Conservation (phyloP, 192 early-diverging fungal species). For the Coemansia sp. region DNA sequence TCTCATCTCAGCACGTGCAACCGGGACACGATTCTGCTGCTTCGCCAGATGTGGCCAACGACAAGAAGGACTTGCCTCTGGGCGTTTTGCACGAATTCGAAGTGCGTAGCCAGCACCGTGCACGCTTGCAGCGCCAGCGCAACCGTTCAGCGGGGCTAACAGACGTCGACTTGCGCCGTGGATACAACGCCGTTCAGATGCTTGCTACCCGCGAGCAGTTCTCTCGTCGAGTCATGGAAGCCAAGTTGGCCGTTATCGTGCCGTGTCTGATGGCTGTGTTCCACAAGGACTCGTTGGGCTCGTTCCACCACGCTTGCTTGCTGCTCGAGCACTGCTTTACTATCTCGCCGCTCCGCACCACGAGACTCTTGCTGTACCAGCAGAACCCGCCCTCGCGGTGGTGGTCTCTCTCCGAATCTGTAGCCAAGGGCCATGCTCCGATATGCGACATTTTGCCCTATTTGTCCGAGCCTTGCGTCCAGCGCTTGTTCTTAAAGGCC, state of each 20-base stretch:
- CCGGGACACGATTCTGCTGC: neutral
- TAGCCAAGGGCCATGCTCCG: constrained; percentile 46
- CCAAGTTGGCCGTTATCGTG: constrained; percentile 47
- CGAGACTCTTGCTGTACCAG: constrained; percentile 48
- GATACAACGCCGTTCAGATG: constrained; percentile 51
- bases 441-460: constrained; percentile 56
- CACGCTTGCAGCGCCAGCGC: constrained; percentile 46
- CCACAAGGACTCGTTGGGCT: constrained; percentile 50
- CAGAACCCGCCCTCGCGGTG: constrained; percentile 52
- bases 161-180: constrained; percentile 46
- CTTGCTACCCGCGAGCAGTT: constrained; percentile 40
- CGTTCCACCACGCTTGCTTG: constrained; percentile 53
- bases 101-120: constrained; percentile 32
- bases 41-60: neutral
- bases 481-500: constrained; percentile 51
- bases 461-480: constrained; percentile 51
- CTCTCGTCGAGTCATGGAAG: constrained; percentile 44
- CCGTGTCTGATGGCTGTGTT: constrained; percentile 56
- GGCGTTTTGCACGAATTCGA: constrained; percentile 43
- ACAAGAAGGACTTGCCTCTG: constrained; percentile 17
- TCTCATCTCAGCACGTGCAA: constrained; percentile 1
- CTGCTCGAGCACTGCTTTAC: constrained; percentile 55
- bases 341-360: constrained; percentile 41
- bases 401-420: constrained; percentile 43
- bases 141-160: constrained; percentile 35